Conservation (phyloP, 306 rosid genomes). For the apple (Malus domestica) region ASM211411v1 NC_041791.1:5011501-5012000, state of each 20-base stretch:
- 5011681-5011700: neutral
- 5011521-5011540: neutral
- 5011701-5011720: neutral
- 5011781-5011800: neutral
- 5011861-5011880: neutral
- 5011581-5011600: neutral
- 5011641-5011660: neutral
- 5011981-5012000: slow-evolving; percentile 6
- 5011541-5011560: neutral
- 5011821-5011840: slow-evolving; percentile 1
- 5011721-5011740: neutral
- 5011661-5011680: neutral
- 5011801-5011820: neutral
- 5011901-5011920: slow-evolving; percentile 19
- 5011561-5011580: neutral
- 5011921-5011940: neutral
- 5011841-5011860: neutral
- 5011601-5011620: neutral
- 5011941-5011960: slow-evolving; percentile 5
- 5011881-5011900: neutral
- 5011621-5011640: neutral
- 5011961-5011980: neutral
- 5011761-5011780: neutral
- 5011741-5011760: neutral
- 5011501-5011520: neutral